Evolutionary conservation across 2,329 filamentous ascomycete species (phyloP).

Genomic region (Didymosphaeria variabile): DNA sequence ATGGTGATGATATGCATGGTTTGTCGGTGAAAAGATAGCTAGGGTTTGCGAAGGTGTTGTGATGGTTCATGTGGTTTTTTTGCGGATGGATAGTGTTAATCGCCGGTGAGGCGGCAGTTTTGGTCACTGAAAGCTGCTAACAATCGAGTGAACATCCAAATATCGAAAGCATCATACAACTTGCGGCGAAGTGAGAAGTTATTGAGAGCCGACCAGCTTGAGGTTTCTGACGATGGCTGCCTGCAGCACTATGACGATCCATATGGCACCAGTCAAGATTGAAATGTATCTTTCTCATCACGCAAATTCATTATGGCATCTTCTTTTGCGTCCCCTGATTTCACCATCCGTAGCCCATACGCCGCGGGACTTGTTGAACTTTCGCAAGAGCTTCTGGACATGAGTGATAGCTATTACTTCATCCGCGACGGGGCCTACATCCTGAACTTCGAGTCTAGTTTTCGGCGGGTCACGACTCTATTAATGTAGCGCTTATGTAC

Average conservation of each 20-base stretch:
- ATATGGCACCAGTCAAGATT: no score
- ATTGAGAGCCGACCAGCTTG: neutral
- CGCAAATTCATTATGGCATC: no score
- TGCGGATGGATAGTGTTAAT: neutral
- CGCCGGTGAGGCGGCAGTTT: no score
- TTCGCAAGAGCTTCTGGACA: neutral
- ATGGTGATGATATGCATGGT: neutral
- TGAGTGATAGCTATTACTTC: neutral
- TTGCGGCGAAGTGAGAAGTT: neutral
- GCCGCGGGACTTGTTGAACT: neutral
- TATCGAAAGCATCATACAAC: neutral
- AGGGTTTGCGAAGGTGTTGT: neutral
- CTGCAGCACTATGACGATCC: neutral
- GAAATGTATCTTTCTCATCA: no score
- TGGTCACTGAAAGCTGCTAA: no score
- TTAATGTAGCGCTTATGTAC: neutral
- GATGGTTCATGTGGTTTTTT: neutral
- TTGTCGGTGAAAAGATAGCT: neutral
- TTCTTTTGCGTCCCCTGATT: neutral
- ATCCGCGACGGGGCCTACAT: neutral
- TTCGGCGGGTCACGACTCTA: neutral
- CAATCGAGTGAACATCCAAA: no score
- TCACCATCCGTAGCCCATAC: neutral
- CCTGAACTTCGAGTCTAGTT: neutral
- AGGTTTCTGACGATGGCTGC: neutral